Evolutionary conservation across 169 alveolate species (phyloP).

Genomic region (Plasmodium cynomolgi): DNA sequence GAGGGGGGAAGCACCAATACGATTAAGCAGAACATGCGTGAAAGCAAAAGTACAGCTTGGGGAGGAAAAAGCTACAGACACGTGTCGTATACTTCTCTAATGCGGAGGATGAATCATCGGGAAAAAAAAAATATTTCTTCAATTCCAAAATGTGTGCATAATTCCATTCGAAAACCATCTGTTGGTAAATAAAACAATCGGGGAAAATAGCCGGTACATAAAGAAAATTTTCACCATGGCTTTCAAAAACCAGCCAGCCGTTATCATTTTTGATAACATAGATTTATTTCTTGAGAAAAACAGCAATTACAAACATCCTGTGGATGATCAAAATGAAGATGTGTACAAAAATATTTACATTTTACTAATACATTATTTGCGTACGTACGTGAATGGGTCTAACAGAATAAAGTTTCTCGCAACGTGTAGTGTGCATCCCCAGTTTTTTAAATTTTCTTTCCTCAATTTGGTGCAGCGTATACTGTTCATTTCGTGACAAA

Average conservation of each 20-base stretch:
- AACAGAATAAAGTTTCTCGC: slow-evolving; percentile 66
- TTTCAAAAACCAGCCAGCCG: slow-evolving; percentile 68
- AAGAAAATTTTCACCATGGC: slow-evolving; percentile 42
- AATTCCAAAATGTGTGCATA: slow-evolving; percentile 69
- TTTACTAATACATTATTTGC: slow-evolving; percentile 59
- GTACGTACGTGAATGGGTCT: slow-evolving; percentile 27
- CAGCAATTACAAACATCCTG: slow-evolving; percentile 25
- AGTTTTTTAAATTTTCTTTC: slow-evolving; percentile 71
- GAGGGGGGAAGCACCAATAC: neutral
- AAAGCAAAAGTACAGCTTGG: neutral
- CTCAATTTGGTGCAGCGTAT: slow-evolving; percentile 41
- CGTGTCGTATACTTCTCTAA: neutral
- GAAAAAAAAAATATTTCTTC: slow-evolving; percentile 41
- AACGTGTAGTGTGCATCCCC: slow-evolving; percentile 37
- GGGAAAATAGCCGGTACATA: slow-evolving; percentile 65
- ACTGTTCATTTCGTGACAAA: slow-evolving; percentile 40
- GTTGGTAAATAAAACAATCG: slow-evolving; percentile 69
- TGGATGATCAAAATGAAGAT: slow-evolving; percentile 70
- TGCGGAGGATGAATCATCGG: neutral
- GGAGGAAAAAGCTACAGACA: neutral
- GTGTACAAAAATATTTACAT: slow-evolving; percentile 70
- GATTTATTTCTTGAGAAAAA: slow-evolving; percentile 71
- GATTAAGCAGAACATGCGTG: neutral
- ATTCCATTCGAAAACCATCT: slow-evolving; percentile 68
- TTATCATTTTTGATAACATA: slow-evolving; percentile 68